Evolutionary conservation across 1,139 yeast genomes (phyloP), one percentile per base, ranked within the genome.

Genomic region (Lodderomyces jiufengensis): DNA sequence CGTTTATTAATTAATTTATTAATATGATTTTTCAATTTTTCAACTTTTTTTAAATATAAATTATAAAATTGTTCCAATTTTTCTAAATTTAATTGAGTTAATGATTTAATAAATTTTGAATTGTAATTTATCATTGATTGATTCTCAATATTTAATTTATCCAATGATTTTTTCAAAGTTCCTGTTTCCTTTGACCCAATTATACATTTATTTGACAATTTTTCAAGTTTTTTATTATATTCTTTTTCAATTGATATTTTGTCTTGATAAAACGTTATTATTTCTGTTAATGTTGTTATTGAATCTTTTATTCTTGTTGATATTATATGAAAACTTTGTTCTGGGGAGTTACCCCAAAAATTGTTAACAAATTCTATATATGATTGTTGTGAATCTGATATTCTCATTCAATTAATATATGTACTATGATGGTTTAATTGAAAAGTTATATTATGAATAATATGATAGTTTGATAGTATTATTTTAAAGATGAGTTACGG

Each of bases 191-290:
- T 62, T 3, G 75, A 56, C 0, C 90, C 90, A 2, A 82, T 54
- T 1, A 66, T 52, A 34, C 47, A 36, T 29, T 68, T 70, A 37
- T 63, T 59, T 26, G 84, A 66, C 16, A 87, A 61, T 20, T 66
- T 59, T 28, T 62, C 68, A 44, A 83, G 55, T 43, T 67, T 70
- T 42, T 75, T 71, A 32, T 79, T 63, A 51, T 84, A 84, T 14
- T 87, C 95, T 43, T 78, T 83, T 50, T 87, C 96, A 27, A 87
- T 72, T 7, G 71, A 63, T 2, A 75, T 63, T 31, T 81, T 55
- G 39, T 75, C 78, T 33, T 61, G 61, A 49, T 73, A 76, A 48
- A 66, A 76, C 8, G 60, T 62, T 9, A 66, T 51, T 24, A 76
- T 54, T 29, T 70, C 72, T 25, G 67, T 66, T 31, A 75, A 50